phyloP scores from a whole-genome alignment of 1,284 basidiomycete species.

The Leccinum variabile region DNA sequence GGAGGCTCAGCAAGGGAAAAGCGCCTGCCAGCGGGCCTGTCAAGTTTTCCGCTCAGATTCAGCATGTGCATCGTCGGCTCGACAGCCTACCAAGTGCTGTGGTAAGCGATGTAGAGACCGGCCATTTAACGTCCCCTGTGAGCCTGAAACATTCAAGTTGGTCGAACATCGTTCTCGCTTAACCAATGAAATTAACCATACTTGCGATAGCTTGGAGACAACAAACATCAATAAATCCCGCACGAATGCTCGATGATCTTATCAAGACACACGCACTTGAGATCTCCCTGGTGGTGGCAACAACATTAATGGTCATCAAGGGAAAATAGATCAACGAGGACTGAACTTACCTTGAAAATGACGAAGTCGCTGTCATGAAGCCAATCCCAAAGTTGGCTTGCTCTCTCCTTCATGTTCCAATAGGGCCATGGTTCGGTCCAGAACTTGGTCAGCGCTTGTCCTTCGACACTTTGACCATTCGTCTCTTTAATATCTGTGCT shows the following conservation, averaged over 20 bases:
- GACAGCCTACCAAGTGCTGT: constrained; percentile 67
- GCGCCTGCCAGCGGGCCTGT: constrained; percentile 77
- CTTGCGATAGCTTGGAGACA: constrained; percentile 73
- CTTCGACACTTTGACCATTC: constrained; percentile 12
- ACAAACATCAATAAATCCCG: constrained; percentile 3
- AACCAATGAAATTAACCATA: constrained; percentile 41
- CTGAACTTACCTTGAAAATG: constrained; percentile 78
- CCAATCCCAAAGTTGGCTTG: constrained; percentile 57
- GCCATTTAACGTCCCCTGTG: constrained; percentile 89
- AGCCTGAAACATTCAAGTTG: constrained; percentile 51
- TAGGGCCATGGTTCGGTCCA: constrained; percentile 87
- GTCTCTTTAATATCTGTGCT: constrained; percentile 54
- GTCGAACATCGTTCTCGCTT: constrained; percentile 25
- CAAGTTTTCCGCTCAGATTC: constrained; percentile 7
- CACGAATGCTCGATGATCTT: constrained; percentile 1
- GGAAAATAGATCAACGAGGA: neutral
- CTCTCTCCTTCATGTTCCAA: constrained; percentile 71
- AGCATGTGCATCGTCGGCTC: neutral
- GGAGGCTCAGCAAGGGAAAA: constrained; percentile 80
- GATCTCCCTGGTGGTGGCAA: constrained; percentile 63
- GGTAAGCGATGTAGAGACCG: constrained; percentile 76
- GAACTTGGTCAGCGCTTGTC: constrained; percentile 53
- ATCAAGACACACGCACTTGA: constrained; percentile 60
- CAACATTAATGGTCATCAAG: constrained; percentile 1
- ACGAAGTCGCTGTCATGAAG: constrained; percentile 76